Evolutionary conservation across 257 asterid genomes (phyloP).

Genomic region (Solanum verrucosum): DNA sequence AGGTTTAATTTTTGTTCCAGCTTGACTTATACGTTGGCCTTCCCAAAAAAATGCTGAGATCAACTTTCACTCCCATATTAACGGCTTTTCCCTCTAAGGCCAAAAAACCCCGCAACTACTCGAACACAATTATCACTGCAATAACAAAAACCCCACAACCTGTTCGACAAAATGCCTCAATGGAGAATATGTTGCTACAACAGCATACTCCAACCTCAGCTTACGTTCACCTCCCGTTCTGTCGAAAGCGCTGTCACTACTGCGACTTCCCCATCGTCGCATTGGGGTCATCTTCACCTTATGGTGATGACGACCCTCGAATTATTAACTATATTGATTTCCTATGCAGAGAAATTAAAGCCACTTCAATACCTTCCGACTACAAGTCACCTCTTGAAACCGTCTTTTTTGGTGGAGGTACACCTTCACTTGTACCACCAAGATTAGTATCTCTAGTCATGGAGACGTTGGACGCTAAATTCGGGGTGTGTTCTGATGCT

Average conservation of each 20-base stretch:
- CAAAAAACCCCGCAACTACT: background rate
- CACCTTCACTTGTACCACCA: slow-evolving; percentile 92
- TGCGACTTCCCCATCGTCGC: slow-evolving; percentile 95
- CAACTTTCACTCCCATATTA: slow-evolving; percentile 30
- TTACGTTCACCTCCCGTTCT: slow-evolving; percentile 92
- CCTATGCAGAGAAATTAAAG: slow-evolving; percentile 65
- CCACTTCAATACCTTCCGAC: slow-evolving; percentile 27
- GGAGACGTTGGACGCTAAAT: slow-evolving; percentile 41
- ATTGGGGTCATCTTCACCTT: slow-evolving; percentile 51
- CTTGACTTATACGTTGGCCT: background rate
- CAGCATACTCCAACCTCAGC: slow-evolving; percentile 75
- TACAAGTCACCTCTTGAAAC: slow-evolving; percentile 67
- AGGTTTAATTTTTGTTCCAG: too few species aligned
- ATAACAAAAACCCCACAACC: slow-evolving; percentile 23
- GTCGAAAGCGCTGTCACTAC: slow-evolving; percentile 94
- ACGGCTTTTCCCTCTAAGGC: slow-evolving; percentile 22
- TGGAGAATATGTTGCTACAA: slow-evolving; percentile 17
- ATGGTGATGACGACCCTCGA: slow-evolving; percentile 43
- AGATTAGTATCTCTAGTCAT: slow-evolving; percentile 48
- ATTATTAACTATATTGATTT: slow-evolving; percentile 51
- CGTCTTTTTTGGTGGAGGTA: slow-evolving; percentile 88
- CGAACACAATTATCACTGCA: background rate
- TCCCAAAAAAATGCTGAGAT: slow-evolving; percentile 31
- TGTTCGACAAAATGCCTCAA: slow-evolving; percentile 73
- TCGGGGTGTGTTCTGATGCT: slow-evolving; percentile 55